Evolutionary conservation across 179 eudicot species (phyloP).

Genomic region (Carnegiea gigantea): DNA sequence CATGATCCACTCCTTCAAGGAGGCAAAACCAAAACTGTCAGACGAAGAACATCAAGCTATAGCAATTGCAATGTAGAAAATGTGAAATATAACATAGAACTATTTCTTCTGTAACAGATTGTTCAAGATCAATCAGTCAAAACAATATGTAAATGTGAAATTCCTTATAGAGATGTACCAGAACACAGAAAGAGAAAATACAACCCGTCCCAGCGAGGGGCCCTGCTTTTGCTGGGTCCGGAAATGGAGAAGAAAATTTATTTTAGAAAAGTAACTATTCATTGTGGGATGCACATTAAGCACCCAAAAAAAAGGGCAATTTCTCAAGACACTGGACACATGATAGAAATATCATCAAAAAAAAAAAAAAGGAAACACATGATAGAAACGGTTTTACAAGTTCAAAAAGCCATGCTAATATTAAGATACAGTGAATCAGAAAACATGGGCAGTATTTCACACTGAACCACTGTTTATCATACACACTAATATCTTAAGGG

Average conservation of each 20-base stretch:
- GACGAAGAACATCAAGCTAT: background rate
- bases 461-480: background rate
- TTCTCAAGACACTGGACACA: background rate
- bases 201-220: no score
- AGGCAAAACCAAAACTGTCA: background rate
- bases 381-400: background rate
- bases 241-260: background rate
- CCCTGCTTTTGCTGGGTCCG: no score
- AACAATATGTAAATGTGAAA: background rate
- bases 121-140: background rate
- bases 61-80: background rate
- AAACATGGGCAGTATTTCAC: background rate
- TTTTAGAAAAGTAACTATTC: background rate
- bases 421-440: background rate
- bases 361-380: no score
- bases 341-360: no score
- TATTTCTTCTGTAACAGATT: background rate
- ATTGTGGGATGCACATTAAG: background rate
- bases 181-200: background rate
- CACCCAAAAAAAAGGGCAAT: background rate
- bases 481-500: background rate
- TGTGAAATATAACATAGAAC: background rate
- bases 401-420: background rate
- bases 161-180: background rate
- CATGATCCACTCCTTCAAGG: conserved; percentile 61